Base-by-base conservation (phyloP, 2,329 filamentous ascomycete genomes). In the Colletotrichum sp. region DNA sequence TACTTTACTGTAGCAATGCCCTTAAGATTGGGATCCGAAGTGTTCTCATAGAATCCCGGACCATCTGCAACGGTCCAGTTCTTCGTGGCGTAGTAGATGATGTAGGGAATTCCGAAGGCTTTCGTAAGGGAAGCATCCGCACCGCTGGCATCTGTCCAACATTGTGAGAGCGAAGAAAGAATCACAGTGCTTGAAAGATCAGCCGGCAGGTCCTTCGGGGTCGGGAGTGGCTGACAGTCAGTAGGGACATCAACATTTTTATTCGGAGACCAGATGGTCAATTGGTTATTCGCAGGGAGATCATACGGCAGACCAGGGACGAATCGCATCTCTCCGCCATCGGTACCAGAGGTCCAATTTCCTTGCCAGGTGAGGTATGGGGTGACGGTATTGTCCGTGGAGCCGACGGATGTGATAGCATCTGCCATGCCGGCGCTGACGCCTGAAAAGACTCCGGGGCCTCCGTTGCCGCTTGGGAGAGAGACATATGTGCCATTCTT, bases 11-110 rank as follows among this genome's bases (percentile, higher is more conserved):
- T 16, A 0, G 36, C 66, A 4, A 34, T 21, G 5, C 29, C 62
- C 21, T 73, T 70, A 8, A 70, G 47, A 12, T 65, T 24, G 6
- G 66, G 33, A 16, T 72, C 65, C 2, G 15, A 7, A 65, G 85
- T 86, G 12, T 69, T 71, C 8, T 67, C 55, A 29, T 75, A 61
- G 6, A 74, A 76, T 7, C 82, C 76, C 2, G 81, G 83, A 64
- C 81, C 86, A 8, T 84, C 86, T 11, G 83, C 83, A 36, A 86
- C 78, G 58, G 86, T 86, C 47, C 81, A 80, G 51, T 82, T 81
- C 67, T 84, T 82, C 6, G 82, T 80, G 0, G 82, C 82, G 75
- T 84, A 85, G 77, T 85, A 82, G 72, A 85, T 78, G 54, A 84
- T 79, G 54, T 85, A 85, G 66, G 82, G 80, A 8, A 82, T 84